Percentiles rank a stretch among this genome's conserved stretches.
These are phyloP conservation scores for Fonsecaea multimorphosa DNA, from an alignment of 2,329 filamentous ascomycete genomes.

Conservation along the genomic window DNA sequence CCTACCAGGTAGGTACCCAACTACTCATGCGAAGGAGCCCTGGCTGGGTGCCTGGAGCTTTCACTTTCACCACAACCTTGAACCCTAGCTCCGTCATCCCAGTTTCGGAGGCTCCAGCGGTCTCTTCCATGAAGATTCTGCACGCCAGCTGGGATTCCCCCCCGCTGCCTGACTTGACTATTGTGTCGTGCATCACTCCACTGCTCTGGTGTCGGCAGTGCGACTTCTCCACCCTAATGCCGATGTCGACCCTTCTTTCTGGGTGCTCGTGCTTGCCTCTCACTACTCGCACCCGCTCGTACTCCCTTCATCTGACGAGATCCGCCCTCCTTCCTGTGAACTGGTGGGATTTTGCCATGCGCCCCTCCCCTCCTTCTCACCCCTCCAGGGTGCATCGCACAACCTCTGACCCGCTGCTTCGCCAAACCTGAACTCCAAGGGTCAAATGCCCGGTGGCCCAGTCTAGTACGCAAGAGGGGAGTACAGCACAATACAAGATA, in stretches of 20 bases:
- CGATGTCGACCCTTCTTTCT: constrained; percentile 5
- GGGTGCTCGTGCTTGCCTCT: too few relatives aligned
- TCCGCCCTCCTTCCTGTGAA: constrained; percentile 5
- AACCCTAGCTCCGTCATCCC: not conserved
- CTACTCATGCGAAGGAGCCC: not conserved
- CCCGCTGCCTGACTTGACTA: not conserved
- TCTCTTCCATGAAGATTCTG: not conserved
- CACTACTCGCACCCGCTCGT: not conserved
- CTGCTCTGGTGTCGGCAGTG: not conserved
- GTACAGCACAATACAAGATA: constrained; percentile 2
- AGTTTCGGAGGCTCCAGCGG: constrained; percentile 1
- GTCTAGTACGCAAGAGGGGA: constrained; percentile 1
- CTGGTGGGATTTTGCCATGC: constrained; percentile 11
- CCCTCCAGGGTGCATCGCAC: not conserved
- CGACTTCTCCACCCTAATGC: constrained; percentile 6
- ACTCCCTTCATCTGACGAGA: constrained; percentile 12
- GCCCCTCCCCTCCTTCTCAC: not conserved
- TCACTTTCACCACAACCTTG: not conserved
- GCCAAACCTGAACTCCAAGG: constrained; percentile 2
- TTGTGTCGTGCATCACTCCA: not conserved
- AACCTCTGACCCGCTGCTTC: constrained; percentile 6
- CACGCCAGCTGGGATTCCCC: not conserved
- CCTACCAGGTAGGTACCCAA: too few relatives aligned
- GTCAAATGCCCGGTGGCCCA: constrained; percentile 1
- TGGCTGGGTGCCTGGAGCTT: too few relatives aligned